phyloP scores from a whole-genome alignment of 306 rosid genomes.

The Gillenia trifoliata region DNA sequence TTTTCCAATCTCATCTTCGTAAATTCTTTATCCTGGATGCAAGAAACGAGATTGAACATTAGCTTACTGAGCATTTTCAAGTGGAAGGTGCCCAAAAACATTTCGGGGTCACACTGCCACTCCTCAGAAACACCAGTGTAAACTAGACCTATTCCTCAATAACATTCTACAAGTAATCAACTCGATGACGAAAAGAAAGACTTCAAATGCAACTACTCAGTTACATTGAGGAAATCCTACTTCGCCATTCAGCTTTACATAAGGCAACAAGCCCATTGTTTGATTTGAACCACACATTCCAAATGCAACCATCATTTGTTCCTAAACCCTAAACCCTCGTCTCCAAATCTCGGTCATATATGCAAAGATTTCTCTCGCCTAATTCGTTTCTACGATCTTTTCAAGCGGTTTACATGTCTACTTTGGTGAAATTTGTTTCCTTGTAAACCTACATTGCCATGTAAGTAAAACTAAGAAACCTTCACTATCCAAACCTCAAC shows the following conservation, averaged over 20 bases:
- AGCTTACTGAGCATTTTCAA: not conserved
- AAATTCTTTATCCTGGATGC: not conserved
- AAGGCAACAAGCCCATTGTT: not conserved
- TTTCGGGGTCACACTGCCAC: not conserved
- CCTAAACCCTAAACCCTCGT: conserved; percentile 7
- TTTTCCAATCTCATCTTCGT: not conserved
- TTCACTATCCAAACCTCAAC: not conserved
- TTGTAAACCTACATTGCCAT: not conserved
- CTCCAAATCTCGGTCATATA: not conserved
- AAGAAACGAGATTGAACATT: conserved; percentile 1
- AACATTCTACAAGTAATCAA: not conserved
- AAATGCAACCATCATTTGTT: conserved; percentile 3
- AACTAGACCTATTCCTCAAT: not conserved
- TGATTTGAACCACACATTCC: not conserved
- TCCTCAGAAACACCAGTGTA: no score
- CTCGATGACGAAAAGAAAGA: not conserved
- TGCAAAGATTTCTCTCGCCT: not conserved
- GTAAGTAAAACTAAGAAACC: not conserved
- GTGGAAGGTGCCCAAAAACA: not conserved
- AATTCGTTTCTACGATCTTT: not conserved
- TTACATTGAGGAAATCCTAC: not conserved
- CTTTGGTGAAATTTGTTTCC: not conserved
- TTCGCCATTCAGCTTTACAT: not conserved
- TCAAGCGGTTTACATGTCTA: not conserved
- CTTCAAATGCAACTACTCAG: not conserved